Conservation (phyloP, 768 basidiomycete species). For the Brasilioporus rufonigricans region DNA sequence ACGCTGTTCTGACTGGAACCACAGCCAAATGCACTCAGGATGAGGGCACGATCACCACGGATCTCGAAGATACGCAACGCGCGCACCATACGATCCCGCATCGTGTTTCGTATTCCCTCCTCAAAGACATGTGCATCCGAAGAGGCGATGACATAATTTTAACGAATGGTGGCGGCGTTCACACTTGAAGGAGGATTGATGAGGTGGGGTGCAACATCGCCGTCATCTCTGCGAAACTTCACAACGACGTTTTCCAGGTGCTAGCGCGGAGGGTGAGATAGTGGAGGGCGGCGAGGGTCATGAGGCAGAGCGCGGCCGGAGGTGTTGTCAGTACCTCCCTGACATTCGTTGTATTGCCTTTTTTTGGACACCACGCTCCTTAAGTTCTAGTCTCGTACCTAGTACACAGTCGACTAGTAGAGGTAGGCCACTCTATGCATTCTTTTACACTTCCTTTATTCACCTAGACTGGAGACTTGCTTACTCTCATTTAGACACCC, state of each 20-base stretch:
- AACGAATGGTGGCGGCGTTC: constrained; percentile 41
- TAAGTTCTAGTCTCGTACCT: no score
- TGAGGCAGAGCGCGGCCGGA: constrained; percentile 81
- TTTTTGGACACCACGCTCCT: no score
- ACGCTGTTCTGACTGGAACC: constrained; percentile 41
- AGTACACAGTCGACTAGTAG: no score
- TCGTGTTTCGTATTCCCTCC: constrained; percentile 39
- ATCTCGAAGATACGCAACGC: constrained; percentile 43
- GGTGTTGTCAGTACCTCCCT: no score
- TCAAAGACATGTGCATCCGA: constrained; percentile 35
- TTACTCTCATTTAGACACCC: no score
- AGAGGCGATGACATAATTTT: constrained; percentile 35
- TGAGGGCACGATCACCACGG: constrained; percentile 36
- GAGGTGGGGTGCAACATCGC: constrained; percentile 34
- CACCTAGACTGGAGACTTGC: no score
- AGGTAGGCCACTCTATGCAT: no score
- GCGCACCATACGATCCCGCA: constrained; percentile 50
- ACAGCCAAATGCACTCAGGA: constrained; percentile 47
- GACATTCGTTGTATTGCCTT: no score
- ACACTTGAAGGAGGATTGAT: constrained; percentile 41
- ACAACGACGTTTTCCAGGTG: no score
- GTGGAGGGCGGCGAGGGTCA: constrained; percentile 75
- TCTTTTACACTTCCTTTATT: no score
- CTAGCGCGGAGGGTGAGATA: constrained; percentile 55
- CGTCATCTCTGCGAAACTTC: constrained; percentile 41